Evolutionary conservation across 306 rosid species (phyloP), one percentile per base, ranked within the genome.

Genomic region (Luffa acutangula): DNA sequence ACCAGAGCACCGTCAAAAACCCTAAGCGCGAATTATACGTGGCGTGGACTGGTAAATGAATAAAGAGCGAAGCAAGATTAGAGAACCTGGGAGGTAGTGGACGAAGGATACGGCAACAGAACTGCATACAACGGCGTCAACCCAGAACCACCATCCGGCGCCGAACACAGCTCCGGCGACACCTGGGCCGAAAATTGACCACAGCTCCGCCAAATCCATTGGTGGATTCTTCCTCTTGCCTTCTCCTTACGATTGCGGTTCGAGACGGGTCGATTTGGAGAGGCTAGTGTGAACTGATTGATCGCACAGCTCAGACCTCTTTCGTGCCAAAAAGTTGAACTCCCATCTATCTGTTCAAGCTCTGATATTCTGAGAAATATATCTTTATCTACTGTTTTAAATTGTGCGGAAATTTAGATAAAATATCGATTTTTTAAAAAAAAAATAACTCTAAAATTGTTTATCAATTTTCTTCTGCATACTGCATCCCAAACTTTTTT

Each of bases 81-180:
- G 45, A 17, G 25, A 65, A 94, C 98, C 97, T 5, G 99, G 99
- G 39, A 93, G 97, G 85, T 95, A 93, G 89, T 95, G 89, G 76
- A 95, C 76, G 87, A 95, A 95, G 78, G 99, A 87, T 67, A 93
- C 93, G 51, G 89, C 80, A 71, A 85, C 87, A 78, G 94, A 85
- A 84, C 97, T 95, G 87, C 99, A 93, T 42, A 95, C 97, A 69
- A 95, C 97, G 85, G 99, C 99, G 83, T 95, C 99, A 1, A 93
- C 89, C 99, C 99, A 95, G 86, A 95, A 91, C 99, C 99, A 93
- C 99, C 99, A 95, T 5, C 97, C 99, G 71, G 94, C 90, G 45
- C 97, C 99, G 80, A 95, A 95, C 46, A 95, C 84, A 2, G 93
- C 96, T 7, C 99, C 99, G 3, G 99, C 91, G 42, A 95, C 86